phyloP scores from a whole-genome alignment of 2,329 filamentous ascomycete genomes.

The Apiospora rasikravindrae region DNA sequence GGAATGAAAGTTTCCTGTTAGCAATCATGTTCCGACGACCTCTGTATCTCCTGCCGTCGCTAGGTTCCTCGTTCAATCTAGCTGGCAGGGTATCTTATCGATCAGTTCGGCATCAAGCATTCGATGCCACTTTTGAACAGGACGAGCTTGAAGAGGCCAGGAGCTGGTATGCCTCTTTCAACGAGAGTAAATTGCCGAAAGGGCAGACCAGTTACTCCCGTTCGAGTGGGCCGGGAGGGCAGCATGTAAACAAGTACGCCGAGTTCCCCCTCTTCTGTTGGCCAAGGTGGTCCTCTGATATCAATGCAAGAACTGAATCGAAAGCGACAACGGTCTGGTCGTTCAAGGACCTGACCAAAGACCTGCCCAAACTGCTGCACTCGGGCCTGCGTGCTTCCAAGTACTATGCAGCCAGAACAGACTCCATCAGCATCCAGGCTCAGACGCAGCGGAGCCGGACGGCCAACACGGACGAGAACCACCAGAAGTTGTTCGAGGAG shows the following conservation, averaged over 20 bases:
- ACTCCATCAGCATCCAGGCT: conserved; percentile 60
- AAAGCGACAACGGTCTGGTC: conserved; percentile 62
- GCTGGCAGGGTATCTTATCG: conserved; percentile 20
- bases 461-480: conserved; percentile 60
- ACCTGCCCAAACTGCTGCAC: conserved; percentile 55
- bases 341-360: conserved; percentile 50
- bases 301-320: conserved; percentile 56
- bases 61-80: background rate
- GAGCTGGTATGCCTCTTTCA: conserved; percentile 55
- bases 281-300: background rate
- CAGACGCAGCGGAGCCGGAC: conserved; percentile 59
- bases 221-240: conserved; percentile 66
- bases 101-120: conserved; percentile 45
- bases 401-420: conserved; percentile 58
- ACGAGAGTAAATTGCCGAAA: conserved; percentile 49
- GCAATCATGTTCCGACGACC: background rate
- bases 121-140: conserved; percentile 55
- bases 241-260: conserved; percentile 65
- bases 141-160: conserved; percentile 57
- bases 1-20: background rate
- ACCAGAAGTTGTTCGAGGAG: conserved; percentile 54
- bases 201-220: conserved; percentile 60
- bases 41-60: background rate
- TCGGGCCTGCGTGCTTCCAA: conserved; percentile 53
- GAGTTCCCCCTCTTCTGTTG: background rate